Percentiles rank a stretch among this genome's conserved stretches.
Conservation (phyloP, 176 grass and related monocot species). For the Triticum dicoccoides region DNA sequence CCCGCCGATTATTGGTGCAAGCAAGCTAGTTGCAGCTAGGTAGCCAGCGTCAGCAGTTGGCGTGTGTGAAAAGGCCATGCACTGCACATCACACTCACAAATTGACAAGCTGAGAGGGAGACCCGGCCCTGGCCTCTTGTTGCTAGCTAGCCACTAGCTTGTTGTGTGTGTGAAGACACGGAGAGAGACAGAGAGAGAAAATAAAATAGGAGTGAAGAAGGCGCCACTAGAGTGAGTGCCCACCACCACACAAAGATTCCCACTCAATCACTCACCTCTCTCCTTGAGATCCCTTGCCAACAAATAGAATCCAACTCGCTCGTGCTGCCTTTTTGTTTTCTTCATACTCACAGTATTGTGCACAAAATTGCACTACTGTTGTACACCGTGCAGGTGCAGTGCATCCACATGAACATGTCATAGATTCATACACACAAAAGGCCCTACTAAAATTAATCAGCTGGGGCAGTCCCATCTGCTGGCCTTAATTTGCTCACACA, state of each 20-base stretch:
- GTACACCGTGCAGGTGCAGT: neutral
- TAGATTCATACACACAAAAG: neutral
- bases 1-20: neutral
- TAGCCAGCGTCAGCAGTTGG: slow-evolving; percentile 20
- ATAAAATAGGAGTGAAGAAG: neutral
- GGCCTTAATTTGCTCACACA: neutral
- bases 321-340: neutral
- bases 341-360: neutral
- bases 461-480: neutral
- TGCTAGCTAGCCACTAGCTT: neutral
- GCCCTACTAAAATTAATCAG: neutral
- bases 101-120: slow-evolving; percentile 38
- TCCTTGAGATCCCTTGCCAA: slow-evolving; percentile 6
- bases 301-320: neutral
- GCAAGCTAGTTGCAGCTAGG: neutral
- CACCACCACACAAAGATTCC: slow-evolving; percentile 3
- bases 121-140: neutral
- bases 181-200: neutral
- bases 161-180: neutral
- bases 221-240: neutral
- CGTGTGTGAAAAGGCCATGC: slow-evolving; percentile 25
- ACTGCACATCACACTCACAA: slow-evolving; percentile 11
- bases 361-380: neutral
- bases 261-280: neutral
- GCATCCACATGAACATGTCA: no score